Conservation (phyloP, 208 protist genomes). For the Leishmania major region DNA sequence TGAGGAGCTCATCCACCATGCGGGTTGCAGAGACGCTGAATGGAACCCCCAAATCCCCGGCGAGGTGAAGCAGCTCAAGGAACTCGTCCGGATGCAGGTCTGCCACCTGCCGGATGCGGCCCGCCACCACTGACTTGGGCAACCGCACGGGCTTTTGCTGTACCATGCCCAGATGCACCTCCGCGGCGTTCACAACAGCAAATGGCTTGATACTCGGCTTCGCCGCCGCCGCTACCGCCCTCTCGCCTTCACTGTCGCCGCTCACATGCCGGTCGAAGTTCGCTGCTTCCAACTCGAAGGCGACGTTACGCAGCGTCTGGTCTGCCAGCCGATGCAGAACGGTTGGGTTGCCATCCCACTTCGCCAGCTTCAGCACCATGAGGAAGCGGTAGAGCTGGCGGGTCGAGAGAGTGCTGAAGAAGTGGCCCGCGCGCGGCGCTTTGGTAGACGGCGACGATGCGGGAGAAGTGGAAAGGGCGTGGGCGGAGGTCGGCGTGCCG, state of each 20-base stretch:
- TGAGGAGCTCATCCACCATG: constrained; percentile 53
- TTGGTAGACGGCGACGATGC: not conserved
- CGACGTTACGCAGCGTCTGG: constrained; percentile 76
- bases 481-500: not conserved
- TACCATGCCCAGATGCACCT: not conserved
- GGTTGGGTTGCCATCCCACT: constrained; percentile 47
- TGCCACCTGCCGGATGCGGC: constrained; percentile 39
- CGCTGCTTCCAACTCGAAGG: constrained; percentile 67
- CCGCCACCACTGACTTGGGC: constrained; percentile 13
- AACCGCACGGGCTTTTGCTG: not conserved
- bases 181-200: not conserved
- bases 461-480: not conserved
- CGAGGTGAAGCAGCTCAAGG: constrained; percentile 59
- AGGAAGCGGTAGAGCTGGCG: constrained; percentile 79
- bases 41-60: constrained; percentile 60
- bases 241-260: not conserved
- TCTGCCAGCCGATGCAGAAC: constrained; percentile 62
- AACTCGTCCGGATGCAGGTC: constrained; percentile 50
- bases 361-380: constrained; percentile 52
- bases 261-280: not conserved
- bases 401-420: constrained; percentile 78
- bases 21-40: constrained; percentile 45
- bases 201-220: constrained; percentile 2
- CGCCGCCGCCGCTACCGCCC: not conserved
- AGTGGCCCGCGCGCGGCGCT: constrained; percentile 39